phyloP scores from a whole-genome alignment of 768 basidiomycete genomes.

The Collybiopsis luxurians region DNA sequence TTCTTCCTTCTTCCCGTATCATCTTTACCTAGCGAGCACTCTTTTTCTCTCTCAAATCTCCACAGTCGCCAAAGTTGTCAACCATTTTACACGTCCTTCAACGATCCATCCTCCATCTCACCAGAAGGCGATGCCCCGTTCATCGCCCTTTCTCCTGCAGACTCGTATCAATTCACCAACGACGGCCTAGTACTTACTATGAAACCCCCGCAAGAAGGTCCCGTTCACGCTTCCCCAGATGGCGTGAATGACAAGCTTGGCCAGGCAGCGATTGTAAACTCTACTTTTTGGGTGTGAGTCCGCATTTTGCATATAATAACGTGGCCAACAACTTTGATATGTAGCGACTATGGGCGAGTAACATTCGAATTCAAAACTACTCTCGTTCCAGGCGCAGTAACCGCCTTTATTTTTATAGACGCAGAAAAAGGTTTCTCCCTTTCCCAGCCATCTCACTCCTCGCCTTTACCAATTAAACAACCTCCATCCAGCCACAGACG shows the following conservation, averaged over 20 bases:
- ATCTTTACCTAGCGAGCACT: too few relatives aligned
- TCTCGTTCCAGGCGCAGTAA: slow-evolving; percentile 24
- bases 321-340: too few relatives aligned
- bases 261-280: slow-evolving; percentile 33
- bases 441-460: not conserved
- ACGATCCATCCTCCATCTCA: slow-evolving; percentile 6
- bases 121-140: slow-evolving; percentile 20
- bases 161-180: slow-evolving; percentile 19
- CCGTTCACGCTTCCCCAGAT: slow-evolving; percentile 14
- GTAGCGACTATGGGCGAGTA: too few relatives aligned
- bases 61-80: slow-evolving; percentile 17
- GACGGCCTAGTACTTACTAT: slow-evolving; percentile 26
- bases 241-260: slow-evolving; percentile 29
- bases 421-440: slow-evolving; percentile 3
- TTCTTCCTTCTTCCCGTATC: too few relatives aligned
- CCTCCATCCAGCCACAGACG: not conserved
- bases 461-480: too few relatives aligned
- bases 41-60: too few relatives aligned
- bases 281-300: slow-evolving; percentile 29
- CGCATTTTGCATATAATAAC: too few relatives aligned
- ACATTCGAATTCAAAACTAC: not conserved
- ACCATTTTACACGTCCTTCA: slow-evolving; percentile 19
- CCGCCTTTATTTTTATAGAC: slow-evolving; percentile 33
- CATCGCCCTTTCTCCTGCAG: slow-evolving; percentile 21
- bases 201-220: slow-evolving; percentile 21